A percentile compares a stretch with the other conserved stretches of the same genome.
phyloP scores from a whole-genome alignment of 352 stramenopile species.

The Phytophthora ohioensis region DNA sequence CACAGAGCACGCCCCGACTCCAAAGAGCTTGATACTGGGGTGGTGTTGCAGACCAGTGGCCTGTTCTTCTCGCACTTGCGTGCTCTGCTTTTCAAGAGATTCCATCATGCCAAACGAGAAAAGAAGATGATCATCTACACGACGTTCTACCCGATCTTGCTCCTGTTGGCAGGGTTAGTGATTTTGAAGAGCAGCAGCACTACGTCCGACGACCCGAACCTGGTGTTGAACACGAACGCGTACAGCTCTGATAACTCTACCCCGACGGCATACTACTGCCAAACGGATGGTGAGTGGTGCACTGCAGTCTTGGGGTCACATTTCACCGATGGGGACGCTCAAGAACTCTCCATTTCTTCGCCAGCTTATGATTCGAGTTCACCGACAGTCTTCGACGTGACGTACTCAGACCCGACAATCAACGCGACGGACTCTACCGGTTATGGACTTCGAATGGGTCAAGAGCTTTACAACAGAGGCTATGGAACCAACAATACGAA shows the following conservation, averaged over 20 bases:
- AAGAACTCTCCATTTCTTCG: constrained; percentile 20
- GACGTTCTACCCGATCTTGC: constrained; percentile 51
- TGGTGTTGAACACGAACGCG: constrained; percentile 34
- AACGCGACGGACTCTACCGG: constrained; percentile 47
- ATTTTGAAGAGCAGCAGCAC: constrained; percentile 45
- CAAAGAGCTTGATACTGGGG: background rate
- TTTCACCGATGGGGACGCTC: constrained; percentile 36
- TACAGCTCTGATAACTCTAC: constrained; percentile 32
- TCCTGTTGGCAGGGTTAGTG: constrained; percentile 52
- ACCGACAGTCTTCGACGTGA: constrained; percentile 55
- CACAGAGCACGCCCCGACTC: constrained; percentile 11
- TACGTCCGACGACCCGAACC: constrained; percentile 43
- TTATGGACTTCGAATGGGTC: constrained; percentile 41
- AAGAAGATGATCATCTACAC: constrained; percentile 57
- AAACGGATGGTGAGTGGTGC: constrained; percentile 41
- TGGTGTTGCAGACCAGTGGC: constrained; percentile 13
- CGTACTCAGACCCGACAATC: constrained; percentile 47
- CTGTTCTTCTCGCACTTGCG: constrained; percentile 42
- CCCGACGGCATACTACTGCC: constrained; percentile 45
- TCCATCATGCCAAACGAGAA: constrained; percentile 53
- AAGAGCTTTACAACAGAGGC: constrained; percentile 51
- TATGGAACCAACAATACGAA: constrained; percentile 25
- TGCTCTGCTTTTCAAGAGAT: constrained; percentile 58
- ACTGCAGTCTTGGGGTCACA: constrained; percentile 34
- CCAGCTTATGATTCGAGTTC: constrained; percentile 36